phyloP scores from a whole-genome alignment of 2,329 filamentous ascomycete species.

The Acrocalymma vagum region DNA sequence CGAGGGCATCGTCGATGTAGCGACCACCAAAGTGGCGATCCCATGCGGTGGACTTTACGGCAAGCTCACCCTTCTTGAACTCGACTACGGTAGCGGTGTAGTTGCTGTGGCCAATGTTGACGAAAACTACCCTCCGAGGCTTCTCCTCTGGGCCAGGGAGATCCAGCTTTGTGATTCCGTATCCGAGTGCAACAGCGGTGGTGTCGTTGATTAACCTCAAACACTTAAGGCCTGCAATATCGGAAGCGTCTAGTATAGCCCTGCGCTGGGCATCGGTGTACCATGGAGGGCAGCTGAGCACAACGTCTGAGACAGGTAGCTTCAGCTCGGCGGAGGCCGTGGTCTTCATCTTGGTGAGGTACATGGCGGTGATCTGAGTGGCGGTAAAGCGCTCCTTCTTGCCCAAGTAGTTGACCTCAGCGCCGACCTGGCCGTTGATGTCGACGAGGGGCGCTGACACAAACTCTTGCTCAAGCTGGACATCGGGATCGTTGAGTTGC shows the following conservation, averaged over 20 bases:
- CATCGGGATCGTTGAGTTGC: slow-evolving; percentile 86
- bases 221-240: slow-evolving; percentile 91
- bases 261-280: slow-evolving; percentile 95
- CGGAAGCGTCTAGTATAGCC: slow-evolving; percentile 86
- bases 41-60: slow-evolving; percentile 90
- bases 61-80: slow-evolving; percentile 95
- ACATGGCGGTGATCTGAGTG: slow-evolving; percentile 94
- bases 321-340: slow-evolving; percentile 88
- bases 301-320: slow-evolving; percentile 89
- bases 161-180: slow-evolving; percentile 97
- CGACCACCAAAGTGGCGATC: slow-evolving; percentile 97
- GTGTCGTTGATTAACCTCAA: slow-evolving; percentile 98
- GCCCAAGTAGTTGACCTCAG: slow-evolving; percentile 90
- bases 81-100: slow-evolving; percentile 95
- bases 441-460: slow-evolving; percentile 88
- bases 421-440: slow-evolving; percentile 92
- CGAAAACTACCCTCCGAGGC: slow-evolving; percentile 86
- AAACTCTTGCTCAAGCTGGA: slow-evolving; percentile 90
- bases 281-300: slow-evolving; percentile 94
- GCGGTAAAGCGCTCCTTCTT: slow-evolving; percentile 97
- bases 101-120: slow-evolving; percentile 97
- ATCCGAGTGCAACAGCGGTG: slow-evolving; percentile 93
- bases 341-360: slow-evolving; percentile 90
- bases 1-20: slow-evolving; percentile 93
- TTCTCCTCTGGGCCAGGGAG: slow-evolving; percentile 89